Percentiles rank a stretch among this genome's conserved stretches.
Conservation (phyloP, 768 basidiomycete species). For the Boletellus sp. region DNA sequence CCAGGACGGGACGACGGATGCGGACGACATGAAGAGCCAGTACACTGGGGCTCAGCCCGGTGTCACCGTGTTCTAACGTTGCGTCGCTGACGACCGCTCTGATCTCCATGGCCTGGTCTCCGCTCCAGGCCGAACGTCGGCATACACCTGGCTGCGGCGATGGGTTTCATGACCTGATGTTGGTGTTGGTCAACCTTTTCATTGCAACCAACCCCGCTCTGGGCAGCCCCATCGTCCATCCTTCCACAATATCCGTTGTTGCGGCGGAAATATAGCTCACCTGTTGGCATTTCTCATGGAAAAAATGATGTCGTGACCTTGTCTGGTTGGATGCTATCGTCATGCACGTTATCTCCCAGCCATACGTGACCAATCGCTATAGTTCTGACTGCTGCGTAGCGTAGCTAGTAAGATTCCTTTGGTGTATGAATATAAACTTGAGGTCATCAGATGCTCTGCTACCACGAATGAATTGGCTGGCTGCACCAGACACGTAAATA, state of each 20-base stretch:
- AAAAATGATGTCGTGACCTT: not conserved
- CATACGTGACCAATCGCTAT: slow-evolving; percentile 12
- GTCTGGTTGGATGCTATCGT: slow-evolving; percentile 9
- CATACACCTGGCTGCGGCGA: slow-evolving; percentile 7
- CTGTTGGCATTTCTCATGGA: slow-evolving; percentile 3
- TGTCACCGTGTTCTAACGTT: slow-evolving; percentile 72
- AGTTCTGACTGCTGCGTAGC: slow-evolving; percentile 6
- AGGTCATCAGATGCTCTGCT: not conserved
- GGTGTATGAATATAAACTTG: slow-evolving; percentile 7
- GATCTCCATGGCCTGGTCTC: slow-evolving; percentile 2
- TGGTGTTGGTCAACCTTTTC: slow-evolving; percentile 10
- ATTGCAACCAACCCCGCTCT: slow-evolving; percentile 13
- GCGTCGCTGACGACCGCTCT: slow-evolving; percentile 1
- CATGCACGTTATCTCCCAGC: slow-evolving; percentile 22
- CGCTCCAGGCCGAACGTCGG: slow-evolving; percentile 6
- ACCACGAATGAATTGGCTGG: not conserved
- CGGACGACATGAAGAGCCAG: slow-evolving; percentile 87
- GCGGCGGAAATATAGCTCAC: slow-evolving; percentile 3
- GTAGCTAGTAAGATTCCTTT: slow-evolving; percentile 12
- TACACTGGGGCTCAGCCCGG: slow-evolving; percentile 84
- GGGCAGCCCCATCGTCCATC: slow-evolving; percentile 1
- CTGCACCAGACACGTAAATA: not conserved
- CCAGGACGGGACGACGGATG: slow-evolving; percentile 75
- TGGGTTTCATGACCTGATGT: slow-evolving; percentile 4
- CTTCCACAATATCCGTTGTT: not conserved